A percentile compares a stretch with the other conserved stretches of the same genome.
These are phyloP conservation scores for Penicillium sp. DNA, from an alignment of 2,329 filamentous ascomycete genomes.

Conservation along the genomic window DNA sequence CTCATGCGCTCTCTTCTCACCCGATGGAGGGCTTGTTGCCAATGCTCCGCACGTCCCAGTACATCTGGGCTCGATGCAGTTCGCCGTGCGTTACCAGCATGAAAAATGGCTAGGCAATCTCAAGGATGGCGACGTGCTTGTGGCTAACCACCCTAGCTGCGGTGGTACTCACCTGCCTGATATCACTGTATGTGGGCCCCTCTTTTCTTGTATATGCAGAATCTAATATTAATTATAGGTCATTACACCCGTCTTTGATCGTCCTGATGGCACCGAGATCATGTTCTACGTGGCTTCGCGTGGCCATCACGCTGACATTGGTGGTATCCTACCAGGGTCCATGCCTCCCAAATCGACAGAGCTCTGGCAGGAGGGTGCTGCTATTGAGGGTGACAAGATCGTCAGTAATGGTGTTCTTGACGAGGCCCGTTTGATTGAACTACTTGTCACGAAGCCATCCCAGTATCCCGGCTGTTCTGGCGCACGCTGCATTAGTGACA, in stretches of 20 bases:
- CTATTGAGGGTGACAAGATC: slow-evolving; percentile 56
- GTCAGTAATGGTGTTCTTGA: slow-evolving; percentile 76
- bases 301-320: slow-evolving; percentile 81
- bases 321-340: slow-evolving; percentile 75
- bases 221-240: slow-evolving; percentile 35
- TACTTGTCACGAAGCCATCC: slow-evolving; percentile 71
- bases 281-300: slow-evolving; percentile 79
- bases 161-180: slow-evolving; percentile 82
- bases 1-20: slow-evolving; percentile 77
- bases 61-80: slow-evolving; percentile 82
- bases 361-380: slow-evolving; percentile 49
- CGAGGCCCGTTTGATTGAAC: slow-evolving; percentile 69
- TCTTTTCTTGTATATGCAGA: not conserved
- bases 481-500: slow-evolving; percentile 75
- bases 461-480: slow-evolving; percentile 73
- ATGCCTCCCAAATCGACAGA: slow-evolving; percentile 65
- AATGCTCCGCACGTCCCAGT: slow-evolving; percentile 74
- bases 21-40: slow-evolving; percentile 67
- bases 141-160: slow-evolving; percentile 81
- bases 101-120: slow-evolving; percentile 77
- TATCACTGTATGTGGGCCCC: slow-evolving; percentile 60
- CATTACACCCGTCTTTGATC: slow-evolving; percentile 73
- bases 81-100: slow-evolving; percentile 73
- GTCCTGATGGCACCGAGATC: slow-evolving; percentile 61
- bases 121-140: slow-evolving; percentile 75